Conservation (phyloP, 2,329 filamentous ascomycete genomes). For the Fusarium verrucosum region DNA sequence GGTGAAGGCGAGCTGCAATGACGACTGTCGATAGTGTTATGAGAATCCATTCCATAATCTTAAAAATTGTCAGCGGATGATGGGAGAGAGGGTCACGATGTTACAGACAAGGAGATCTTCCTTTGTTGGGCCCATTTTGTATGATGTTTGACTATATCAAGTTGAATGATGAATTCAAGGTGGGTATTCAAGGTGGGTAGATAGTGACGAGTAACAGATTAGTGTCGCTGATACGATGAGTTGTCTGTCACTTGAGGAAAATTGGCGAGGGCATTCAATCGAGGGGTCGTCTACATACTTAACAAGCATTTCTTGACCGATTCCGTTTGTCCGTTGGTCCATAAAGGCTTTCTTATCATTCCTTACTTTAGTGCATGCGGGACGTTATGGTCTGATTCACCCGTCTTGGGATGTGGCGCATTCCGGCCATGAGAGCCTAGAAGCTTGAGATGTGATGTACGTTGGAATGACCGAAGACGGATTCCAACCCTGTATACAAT, state of each 20-base stretch:
- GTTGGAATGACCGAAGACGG: background rate
- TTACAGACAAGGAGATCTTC: constrained; percentile 9
- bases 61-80: background rate
- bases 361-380: background rate
- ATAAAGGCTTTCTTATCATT: background rate
- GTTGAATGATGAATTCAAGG: background rate
- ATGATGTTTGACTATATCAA: background rate
- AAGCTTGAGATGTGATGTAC: background rate
- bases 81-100: background rate
- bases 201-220: background rate
- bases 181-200: background rate
- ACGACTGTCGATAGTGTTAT: constrained; percentile 12
- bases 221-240: background rate
- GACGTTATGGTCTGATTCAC: background rate
- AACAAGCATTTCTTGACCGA: background rate
- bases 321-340: background rate
- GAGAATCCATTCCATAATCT: constrained; percentile 22
- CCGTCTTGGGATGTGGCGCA: constrained; percentile 11
- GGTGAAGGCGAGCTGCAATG: constrained; percentile 22
- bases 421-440: background rate
- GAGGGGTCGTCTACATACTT: background rate
- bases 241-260: background rate
- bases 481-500: background rate
- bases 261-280: background rate
- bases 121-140: constrained; percentile 1